Evolutionary conservation across 495 filamentous ascomycete species (phyloP), one percentile per base, ranked within the genome.

Genomic region (Pyrenula aspistea): DNA sequence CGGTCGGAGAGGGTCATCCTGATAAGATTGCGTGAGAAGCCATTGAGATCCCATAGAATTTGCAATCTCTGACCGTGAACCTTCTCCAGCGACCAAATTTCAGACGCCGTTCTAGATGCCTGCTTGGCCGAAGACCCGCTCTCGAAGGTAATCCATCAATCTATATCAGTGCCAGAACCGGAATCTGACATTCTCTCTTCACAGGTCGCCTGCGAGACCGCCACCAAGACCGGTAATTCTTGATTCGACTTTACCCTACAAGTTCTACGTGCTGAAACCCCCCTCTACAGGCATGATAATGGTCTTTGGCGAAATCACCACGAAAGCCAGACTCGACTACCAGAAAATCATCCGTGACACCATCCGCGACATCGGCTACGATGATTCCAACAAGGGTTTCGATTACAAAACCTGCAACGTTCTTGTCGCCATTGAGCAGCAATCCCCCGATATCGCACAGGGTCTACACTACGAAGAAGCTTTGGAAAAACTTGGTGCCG

Each of bases 371-470:
- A 98, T 98, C 67, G 93, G 93, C 62, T 98, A 97, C 71, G 93
- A 98, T 78, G 80, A 83, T 71, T 96, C 92, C 55, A 82, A 83
- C 68, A 98, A 98, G 83, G 93, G 93, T 50, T 98, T 98, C 79
- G 93, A 98, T 78, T 96, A 96, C 88, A 97, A 97, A 85, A 98
- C 93, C 64, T 91, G 87, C 81, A 97, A 96, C 79, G 83, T 98
- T 64, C 80, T 97, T 62, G 91, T 96, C 65, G 93, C 92, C 78
- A 96, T 98, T 74, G 93, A 98, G 84, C 85, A 98, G 76, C 93
- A 98, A 77, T 96, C 92, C 57, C 88, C 92, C 61, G 93, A 98
- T 78, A 98, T 98, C 65, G 93, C 93, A 63, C 92, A 96, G 75
- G 93, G 93, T 80, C 86, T 98, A 24, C 88, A 96, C 76, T 92